Conservation (phyloP, 2,329 filamentous ascomycete genomes). For the Clonostachys rosea region DNA sequence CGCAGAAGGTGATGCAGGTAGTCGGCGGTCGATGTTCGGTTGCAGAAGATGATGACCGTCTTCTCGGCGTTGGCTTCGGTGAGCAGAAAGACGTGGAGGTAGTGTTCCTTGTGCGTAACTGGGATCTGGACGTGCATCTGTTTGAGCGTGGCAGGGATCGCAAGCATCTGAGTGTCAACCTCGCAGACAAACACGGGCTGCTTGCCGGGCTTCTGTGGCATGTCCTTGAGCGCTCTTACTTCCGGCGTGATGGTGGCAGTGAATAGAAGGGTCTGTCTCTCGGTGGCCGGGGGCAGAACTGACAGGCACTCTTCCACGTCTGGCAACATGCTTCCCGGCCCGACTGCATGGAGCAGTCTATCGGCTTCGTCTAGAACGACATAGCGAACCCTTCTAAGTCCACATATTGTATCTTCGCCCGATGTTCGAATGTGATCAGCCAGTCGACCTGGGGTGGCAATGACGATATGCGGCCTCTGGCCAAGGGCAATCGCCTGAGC, state of each 20-base stretch:
- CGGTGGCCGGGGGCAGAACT: constrained; percentile 68
- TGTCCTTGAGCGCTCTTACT: constrained; percentile 78
- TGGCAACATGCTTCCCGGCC: constrained; percentile 83
- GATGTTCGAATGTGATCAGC: constrained; percentile 92
- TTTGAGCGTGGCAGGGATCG: constrained; percentile 73
- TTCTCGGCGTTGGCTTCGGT: constrained; percentile 73
- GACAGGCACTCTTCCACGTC: constrained; percentile 87
- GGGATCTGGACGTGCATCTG: constrained; percentile 87
- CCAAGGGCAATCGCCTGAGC: constrained; percentile 81
- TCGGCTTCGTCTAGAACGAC: constrained; percentile 97
- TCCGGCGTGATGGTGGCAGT: constrained; percentile 94
- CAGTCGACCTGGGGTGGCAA: constrained; percentile 88
- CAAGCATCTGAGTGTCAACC: constrained; percentile 69
- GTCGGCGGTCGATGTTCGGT: constrained; percentile 83
- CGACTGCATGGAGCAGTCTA: constrained; percentile 70
- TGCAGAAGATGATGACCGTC: constrained; percentile 89
- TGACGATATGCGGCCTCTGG: constrained; percentile 81
- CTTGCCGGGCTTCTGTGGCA: constrained; percentile 64
- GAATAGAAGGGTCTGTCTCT: constrained; percentile 92
- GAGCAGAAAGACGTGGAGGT: constrained; percentile 81
- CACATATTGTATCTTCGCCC: constrained; percentile 83
- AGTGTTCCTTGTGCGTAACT: constrained; percentile 90
- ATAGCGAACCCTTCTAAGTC: constrained; percentile 72
- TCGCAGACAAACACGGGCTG: constrained; percentile 86
- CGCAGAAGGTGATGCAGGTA: constrained; percentile 85